A percentile compares a stretch with the other conserved stretches of the same genome.
Conservation (phyloP, 2,329 filamentous ascomycete genomes). For the Cladosporium sp. region DNA sequence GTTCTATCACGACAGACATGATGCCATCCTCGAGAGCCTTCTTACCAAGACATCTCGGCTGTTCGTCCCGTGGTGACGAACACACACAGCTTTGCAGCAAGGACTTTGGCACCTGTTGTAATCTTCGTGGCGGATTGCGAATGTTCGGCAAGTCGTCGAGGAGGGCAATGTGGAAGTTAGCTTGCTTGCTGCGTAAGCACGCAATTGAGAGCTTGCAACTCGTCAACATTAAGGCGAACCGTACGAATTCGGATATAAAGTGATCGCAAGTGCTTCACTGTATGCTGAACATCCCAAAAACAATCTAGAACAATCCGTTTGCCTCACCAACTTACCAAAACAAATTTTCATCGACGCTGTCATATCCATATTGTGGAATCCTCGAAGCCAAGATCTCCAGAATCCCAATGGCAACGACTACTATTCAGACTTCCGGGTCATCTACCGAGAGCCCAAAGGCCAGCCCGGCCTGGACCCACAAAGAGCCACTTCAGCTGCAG, state of each 20-base stretch:
- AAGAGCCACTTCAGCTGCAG: slow-evolving; percentile 32
- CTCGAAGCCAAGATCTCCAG: background rate
- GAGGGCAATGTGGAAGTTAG: background rate
- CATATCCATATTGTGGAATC: no score
- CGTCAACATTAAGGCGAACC: background rate
- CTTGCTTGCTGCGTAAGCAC: slow-evolving; percentile 3
- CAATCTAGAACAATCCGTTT: background rate
- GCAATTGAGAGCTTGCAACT: background rate
- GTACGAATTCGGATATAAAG: background rate
- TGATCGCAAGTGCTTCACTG: no score
- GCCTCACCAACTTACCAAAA: no score
- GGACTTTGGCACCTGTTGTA: background rate
- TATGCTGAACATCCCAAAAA: no score
- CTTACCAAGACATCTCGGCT: background rate
- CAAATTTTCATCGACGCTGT: no score
- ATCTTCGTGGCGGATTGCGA: background rate
- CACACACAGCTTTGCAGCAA: background rate
- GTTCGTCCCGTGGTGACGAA: background rate
- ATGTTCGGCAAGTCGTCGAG: background rate
- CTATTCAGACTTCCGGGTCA: slow-evolving; percentile 1
- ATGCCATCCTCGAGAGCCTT: background rate
- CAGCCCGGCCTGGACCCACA: background rate
- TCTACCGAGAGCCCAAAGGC: background rate
- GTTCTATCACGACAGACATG: slow-evolving; percentile 1
- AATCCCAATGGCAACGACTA: slow-evolving; percentile 3